Evolutionary conservation across 306 rosid species (phyloP).

Genomic region (Trichosanthes cucumerina): DNA sequence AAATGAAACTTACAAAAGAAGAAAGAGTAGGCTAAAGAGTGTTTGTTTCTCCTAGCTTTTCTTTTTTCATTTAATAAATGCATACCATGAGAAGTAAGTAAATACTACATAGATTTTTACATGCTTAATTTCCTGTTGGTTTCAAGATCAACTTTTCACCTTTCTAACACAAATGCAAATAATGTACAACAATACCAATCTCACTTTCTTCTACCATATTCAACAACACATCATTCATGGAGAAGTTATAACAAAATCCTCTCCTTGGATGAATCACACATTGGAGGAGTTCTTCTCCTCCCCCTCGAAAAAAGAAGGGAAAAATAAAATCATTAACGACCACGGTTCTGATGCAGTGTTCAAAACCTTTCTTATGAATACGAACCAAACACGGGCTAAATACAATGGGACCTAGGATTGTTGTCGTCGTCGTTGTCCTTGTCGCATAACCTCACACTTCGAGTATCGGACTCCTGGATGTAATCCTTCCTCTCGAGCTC

Average conservation of each 20-base stretch:
- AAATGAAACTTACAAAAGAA: neutral
- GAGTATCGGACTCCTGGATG: constrained; percentile 14
- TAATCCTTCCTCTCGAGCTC: constrained; percentile 27
- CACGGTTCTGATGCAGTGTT: neutral
- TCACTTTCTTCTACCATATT: neutral
- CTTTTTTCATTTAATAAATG: neutral
- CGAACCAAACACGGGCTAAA: neutral
- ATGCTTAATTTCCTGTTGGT: neutral
- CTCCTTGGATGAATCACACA: neutral
- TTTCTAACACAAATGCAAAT: neutral
- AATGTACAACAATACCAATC: neutral
- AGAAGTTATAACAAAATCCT: neutral
- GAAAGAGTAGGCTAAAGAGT: neutral
- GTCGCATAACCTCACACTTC: constrained; percentile 25
- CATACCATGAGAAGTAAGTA: neutral
- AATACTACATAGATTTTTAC: neutral
- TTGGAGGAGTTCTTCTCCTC: neutral
- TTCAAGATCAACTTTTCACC: neutral
- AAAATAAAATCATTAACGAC: neutral
- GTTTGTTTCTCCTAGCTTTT: neutral
- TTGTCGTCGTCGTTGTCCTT: neutral
- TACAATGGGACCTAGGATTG: neutral
- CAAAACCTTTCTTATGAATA: constrained; percentile 6
- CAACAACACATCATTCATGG: constrained; percentile 9
- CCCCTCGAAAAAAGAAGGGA: neutral